Conservation (phyloP, 345 rosid species). For the Mercurialis annua region DNA sequence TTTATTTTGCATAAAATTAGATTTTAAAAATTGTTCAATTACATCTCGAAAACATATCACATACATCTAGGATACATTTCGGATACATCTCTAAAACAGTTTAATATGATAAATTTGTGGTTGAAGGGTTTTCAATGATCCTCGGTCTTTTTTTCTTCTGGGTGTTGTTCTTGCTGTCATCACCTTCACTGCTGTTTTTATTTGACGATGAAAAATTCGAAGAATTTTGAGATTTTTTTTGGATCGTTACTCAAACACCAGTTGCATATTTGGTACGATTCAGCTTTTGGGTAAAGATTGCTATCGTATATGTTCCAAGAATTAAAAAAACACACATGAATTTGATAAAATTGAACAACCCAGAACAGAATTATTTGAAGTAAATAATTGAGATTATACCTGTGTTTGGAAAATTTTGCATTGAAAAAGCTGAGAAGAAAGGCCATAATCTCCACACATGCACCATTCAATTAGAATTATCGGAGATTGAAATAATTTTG, state of each 20-base stretch:
- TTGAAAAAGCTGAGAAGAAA: constrained; percentile 50
- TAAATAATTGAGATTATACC: constrained; percentile 27
- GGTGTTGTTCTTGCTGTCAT: constrained; percentile 17
- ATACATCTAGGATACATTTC: too few species aligned
- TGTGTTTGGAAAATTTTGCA: constrained; percentile 69
- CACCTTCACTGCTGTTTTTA: constrained; percentile 32
- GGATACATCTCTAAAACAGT: too few species aligned
- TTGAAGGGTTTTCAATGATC: constrained; percentile 9
- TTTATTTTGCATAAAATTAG: too few species aligned
- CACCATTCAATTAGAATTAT: constrained; percentile 48
- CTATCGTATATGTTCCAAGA: constrained; percentile 51
- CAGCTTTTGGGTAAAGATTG: constrained; percentile 59
- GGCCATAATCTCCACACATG: constrained; percentile 76
- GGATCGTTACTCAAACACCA: constrained; percentile 51
- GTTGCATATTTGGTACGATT: constrained; percentile 51
- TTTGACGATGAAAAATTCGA: constrained; percentile 36
- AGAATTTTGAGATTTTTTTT: constrained; percentile 37
- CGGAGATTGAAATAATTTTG: too few species aligned
- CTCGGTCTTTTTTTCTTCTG: constrained; percentile 2
- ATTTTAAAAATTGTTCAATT: too few species aligned
- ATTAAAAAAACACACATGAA: neutral
- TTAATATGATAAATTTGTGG: too few species aligned
- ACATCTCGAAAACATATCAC: too few species aligned
- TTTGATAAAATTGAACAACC: constrained; percentile 5
- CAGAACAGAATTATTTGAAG: neutral